Base-by-base conservation (phyloP, 2,329 filamentous ascomycete genomes). In the Cyphellophora europaea region DNA sequence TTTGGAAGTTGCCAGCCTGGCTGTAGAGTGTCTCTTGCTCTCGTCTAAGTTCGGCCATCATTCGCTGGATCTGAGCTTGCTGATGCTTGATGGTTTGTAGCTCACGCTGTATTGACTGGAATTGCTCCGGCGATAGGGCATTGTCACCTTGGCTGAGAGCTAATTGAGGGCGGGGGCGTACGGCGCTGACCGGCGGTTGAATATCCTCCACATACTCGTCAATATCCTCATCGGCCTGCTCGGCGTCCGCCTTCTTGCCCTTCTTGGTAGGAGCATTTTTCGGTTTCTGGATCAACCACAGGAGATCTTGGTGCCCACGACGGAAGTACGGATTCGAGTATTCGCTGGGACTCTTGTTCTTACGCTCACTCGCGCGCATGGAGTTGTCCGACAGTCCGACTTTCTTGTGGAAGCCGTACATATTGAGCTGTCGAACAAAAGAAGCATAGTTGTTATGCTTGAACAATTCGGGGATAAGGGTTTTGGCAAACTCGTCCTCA, bases 311-410 rank as follows among this genome's bases (percentile, higher is more conserved):
- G 47, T 93, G 81, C 4, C 88, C 89, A 30, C 87, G 82, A 49
- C 87, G 84, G 62, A 98, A 98, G 62, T 88, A 98, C 6, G 86
- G 86, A 57, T 98, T 95, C 49, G 84, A 88, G 58, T 98, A 98
- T 67, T 96, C 91, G 70, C 88, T 96, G 0, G 91, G 91, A 39
- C 87, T 94, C 65, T 98, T 98, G 56, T 89, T 89, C 58, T 95
- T 94, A 42, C 88, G 80, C 63, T 96, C 91, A 55, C 88, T 95
- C 5, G 93, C 88, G 48, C 91, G 83, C 82, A 98, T 93, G 0
- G 88, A 95, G 55, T 95, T 95, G 59, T 98, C 91, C 3, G 88
- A 94, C 12, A 98, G 71, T 3, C 84, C 84, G 3, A 91, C 84
- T 27, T 84, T 81, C 52, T 77, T 77, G 50, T 77, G 72, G 39